phyloP scores from a whole-genome alignment of 2,329 filamentous ascomycete genomes.

The Ophiostoma novo-ulmi region DNA sequence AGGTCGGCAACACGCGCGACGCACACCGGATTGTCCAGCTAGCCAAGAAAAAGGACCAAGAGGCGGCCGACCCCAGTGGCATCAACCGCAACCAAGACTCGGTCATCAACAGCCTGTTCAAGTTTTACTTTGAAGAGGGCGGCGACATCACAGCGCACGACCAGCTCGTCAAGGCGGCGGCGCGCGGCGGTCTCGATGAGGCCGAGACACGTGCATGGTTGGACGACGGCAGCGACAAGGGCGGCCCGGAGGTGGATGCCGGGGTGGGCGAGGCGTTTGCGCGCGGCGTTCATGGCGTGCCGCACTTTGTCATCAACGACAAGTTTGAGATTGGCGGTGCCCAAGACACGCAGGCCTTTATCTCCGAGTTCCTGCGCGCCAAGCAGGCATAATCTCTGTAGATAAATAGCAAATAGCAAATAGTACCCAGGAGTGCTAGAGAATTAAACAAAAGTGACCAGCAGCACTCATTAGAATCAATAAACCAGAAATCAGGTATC shows the following conservation, averaged over 20 bases:
- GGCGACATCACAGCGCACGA: constrained; percentile 57
- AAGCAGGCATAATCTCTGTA: constrained; percentile 29
- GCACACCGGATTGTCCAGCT: constrained; percentile 73
- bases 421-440: background rate
- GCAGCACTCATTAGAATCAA: too few relatives aligned
- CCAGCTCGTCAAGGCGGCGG: constrained; percentile 48
- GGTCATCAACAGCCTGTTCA: constrained; percentile 60
- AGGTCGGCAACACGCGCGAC: constrained; percentile 70
- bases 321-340: constrained; percentile 64
- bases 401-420: background rate
- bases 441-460: background rate
- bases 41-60: constrained; percentile 44
- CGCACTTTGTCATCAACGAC: constrained; percentile 68
- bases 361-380: constrained; percentile 57
- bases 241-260: constrained; percentile 52
- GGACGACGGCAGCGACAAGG: constrained; percentile 46
- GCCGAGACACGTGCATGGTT: constrained; percentile 52
- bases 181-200: constrained; percentile 49
- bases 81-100: constrained; percentile 31
- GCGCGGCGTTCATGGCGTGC: constrained; percentile 60
- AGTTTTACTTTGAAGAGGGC: constrained; percentile 60
- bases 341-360: constrained; percentile 62
- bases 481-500: too few relatives aligned
- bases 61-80: background rate
- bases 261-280: constrained; percentile 50